Evolutionary conservation across 192 early-diverging fungal species (phyloP), one percentile per base, ranked within the genome.

Genomic region (Rhizoclosmatium sp.): DNA sequence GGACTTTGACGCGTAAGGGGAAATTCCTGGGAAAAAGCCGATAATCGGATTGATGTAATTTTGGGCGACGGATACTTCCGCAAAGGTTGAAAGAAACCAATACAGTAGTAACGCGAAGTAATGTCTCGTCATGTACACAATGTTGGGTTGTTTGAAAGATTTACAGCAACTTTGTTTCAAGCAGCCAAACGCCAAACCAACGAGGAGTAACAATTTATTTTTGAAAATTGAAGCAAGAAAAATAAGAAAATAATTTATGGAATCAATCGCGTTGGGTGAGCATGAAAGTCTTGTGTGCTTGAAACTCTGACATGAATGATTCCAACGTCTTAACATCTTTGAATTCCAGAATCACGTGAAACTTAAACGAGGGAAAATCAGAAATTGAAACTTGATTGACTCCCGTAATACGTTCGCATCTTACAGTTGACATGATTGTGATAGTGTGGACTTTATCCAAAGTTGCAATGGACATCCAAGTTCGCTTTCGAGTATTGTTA

Each of bases 341-440:
- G 23, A 62, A 62, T 21, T 62, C 60, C 7, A 62, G 4, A 7
- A 62, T 7, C 4, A 62, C 5, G 60, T 40, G 60, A 23, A 31
- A 62, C 7, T 40, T 62, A 40, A 62, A 62, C 4, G 60, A 62
- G 1, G 60, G 60, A 62, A 62, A 62, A 40, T 62, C 60, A 4
- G 60, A 31, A 62, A 62, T 62, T 9, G 19, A 40, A 40, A 62
- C 60, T 62, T 62, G 60, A 21, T 62, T 62, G 4, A 21, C 7
- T 7, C 5, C 21, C 21, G 9, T 7, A 23, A 31, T 19, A 7
- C 39, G 9, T 9, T 23, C 21, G 60, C 7, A 19, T 62, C 21
- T 19, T 7, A 21, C 9, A 7, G 60, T 62, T 62, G 60, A 62
- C 65, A 47, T 68, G 4, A 68, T 46, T 21, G 16, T 19, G 65